These are phyloP conservation scores for Dichomitus squalens DNA, from an alignment of 1,284 basidiomycete genomes.

Conservation along the genomic window DNA sequence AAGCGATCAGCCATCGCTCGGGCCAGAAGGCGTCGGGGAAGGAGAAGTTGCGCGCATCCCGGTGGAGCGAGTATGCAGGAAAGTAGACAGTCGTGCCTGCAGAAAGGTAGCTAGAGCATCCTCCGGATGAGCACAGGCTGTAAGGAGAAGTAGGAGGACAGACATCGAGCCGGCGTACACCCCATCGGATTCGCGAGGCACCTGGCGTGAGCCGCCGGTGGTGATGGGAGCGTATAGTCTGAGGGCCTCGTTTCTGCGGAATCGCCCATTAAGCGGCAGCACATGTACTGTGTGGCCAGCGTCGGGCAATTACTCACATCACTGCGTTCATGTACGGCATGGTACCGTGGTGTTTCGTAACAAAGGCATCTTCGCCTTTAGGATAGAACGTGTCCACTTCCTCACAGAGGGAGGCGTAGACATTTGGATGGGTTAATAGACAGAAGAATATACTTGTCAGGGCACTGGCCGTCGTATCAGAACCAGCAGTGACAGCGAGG, in stretches of 20 bases:
- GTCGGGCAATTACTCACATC: constrained; percentile 29
- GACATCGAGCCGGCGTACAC: constrained; percentile 31
- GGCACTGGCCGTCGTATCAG: constrained; percentile 34
- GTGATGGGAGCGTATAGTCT: constrained; percentile 57
- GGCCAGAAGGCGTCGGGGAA: constrained; percentile 33
- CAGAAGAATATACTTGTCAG: constrained; percentile 26
- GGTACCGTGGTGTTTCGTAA: constrained; percentile 25
- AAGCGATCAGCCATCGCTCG: constrained; percentile 37
- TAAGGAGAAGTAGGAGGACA: constrained; percentile 4
- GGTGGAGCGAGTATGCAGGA: constrained; percentile 32
- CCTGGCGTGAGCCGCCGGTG: constrained; percentile 52
- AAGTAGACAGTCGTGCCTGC: constrained; percentile 31
- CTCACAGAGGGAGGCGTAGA: constrained; percentile 24
- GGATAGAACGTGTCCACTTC: constrained; percentile 35
- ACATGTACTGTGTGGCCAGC: background rate
- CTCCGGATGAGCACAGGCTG: background rate
- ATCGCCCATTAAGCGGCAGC: background rate
- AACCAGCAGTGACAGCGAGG: constrained; percentile 30
- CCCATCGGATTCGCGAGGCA: constrained; percentile 23
- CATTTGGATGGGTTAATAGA: constrained; percentile 24
- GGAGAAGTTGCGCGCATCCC: constrained; percentile 35
- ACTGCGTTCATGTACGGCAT: constrained; percentile 36
- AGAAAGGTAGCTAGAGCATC: constrained; percentile 29
- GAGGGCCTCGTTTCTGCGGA: constrained; percentile 56
- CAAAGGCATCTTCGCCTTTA: constrained; percentile 28